Evolutionary conservation across 768 basidiomycete species (phyloP).

Genomic region (Gymnopilus junonius): DNA sequence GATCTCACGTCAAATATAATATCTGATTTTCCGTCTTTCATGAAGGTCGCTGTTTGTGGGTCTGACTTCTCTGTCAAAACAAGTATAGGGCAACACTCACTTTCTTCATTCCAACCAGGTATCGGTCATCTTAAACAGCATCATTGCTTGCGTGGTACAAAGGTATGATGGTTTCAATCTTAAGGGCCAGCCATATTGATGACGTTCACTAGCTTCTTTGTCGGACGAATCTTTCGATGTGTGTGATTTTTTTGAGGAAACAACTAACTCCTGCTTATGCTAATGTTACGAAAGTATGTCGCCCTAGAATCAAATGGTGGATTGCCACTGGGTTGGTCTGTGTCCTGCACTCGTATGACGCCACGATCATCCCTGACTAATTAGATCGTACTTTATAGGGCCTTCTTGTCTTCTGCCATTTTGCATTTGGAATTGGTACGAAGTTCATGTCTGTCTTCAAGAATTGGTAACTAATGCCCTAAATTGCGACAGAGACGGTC

Average conservation of each 20-base stretch:
- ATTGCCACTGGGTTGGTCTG: constrained; percentile 34
- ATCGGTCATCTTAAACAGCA: constrained; percentile 31
- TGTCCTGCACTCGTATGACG: background rate
- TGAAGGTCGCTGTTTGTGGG: constrained; percentile 40
- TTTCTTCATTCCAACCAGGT: constrained; percentile 17
- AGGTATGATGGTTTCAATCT: constrained; percentile 22
- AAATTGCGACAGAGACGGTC: constrained; percentile 33
- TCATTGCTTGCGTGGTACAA: constrained; percentile 37
- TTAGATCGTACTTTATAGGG: constrained; percentile 20
- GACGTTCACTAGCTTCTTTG: constrained; percentile 33
- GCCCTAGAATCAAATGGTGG: constrained; percentile 34
- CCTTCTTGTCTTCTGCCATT: constrained; percentile 29
- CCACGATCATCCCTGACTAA: background rate
- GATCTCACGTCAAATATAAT: background rate
- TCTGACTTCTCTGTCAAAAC: background rate
- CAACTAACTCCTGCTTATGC: no score
- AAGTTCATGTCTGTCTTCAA: background rate
- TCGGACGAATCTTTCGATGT: constrained; percentile 35
- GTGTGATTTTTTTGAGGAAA: constrained; percentile 13
- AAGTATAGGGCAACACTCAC: background rate
- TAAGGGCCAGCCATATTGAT: background rate
- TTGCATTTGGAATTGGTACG: constrained; percentile 43
- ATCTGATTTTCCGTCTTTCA: constrained; percentile 3
- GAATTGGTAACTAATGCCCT: background rate
- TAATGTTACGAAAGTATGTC: constrained; percentile 31